Percentiles rank a stretch among this genome's conserved stretches.
Conservation (phyloP, 148 eudicot genomes). For the Salicornia ramosissima region DNA sequence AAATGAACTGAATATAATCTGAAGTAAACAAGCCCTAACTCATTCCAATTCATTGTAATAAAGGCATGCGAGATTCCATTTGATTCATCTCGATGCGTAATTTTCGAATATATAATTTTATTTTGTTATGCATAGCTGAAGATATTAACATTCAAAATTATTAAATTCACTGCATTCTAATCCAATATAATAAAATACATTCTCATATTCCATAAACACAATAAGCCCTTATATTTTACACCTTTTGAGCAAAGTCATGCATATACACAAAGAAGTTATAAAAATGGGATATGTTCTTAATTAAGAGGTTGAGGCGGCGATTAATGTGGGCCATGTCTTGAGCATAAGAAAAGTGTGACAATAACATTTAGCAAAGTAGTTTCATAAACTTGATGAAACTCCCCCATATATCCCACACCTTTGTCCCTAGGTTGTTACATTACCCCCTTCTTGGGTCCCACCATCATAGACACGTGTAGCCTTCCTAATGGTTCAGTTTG, state of each 20-base stretch:
- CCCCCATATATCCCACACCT: constrained; percentile 14
- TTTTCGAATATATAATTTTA: too few relatives aligned
- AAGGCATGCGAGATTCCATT: too few relatives aligned
- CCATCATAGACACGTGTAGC: constrained; percentile 16
- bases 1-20: too few relatives aligned
- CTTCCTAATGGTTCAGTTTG: constrained; percentile 12
- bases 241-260: background rate
- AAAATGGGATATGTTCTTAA: constrained; percentile 11
- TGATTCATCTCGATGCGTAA: too few relatives aligned
- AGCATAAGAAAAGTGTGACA: constrained; percentile 42
- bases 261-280: background rate
- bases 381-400: constrained; percentile 15
- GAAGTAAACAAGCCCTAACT: too few relatives aligned
- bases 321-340: constrained; percentile 24
- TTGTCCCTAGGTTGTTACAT: constrained; percentile 31
- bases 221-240: too few relatives aligned
- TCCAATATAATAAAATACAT: too few relatives aligned
- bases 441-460: constrained; percentile 22
- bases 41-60: too few relatives aligned
- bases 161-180: too few relatives aligned
- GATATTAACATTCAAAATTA: too few relatives aligned
- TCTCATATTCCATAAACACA: too few relatives aligned
- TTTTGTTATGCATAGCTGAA: too few relatives aligned
- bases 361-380: constrained; percentile 19
- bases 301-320: constrained; percentile 26